A percentile compares a stretch with the other conserved stretches of the same genome.
Conservation (phyloP, 495 filamentous ascomycete genomes). For the Alectoria sarmentosa region DNA sequence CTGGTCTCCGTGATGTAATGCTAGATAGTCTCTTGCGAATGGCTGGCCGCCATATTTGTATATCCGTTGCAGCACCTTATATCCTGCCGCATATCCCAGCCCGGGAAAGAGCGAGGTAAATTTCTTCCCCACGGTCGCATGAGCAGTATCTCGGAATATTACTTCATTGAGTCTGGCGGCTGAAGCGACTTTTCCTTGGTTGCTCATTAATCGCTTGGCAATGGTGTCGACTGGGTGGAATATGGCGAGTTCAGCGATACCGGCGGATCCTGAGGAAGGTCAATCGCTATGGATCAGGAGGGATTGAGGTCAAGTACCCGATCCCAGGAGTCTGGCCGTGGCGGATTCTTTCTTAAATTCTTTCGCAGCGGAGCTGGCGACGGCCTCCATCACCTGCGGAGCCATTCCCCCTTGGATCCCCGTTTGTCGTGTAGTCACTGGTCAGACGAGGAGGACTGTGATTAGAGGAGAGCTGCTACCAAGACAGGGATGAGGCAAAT, state of each 20-base stretch:
- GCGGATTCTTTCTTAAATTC: constrained; percentile 83
- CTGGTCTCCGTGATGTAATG: constrained; percentile 65
- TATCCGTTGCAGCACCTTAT: constrained; percentile 95
- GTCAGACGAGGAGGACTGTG: no score
- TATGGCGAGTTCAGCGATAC: constrained; percentile 91
- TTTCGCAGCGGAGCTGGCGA: constrained; percentile 48
- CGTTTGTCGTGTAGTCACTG: not conserved
- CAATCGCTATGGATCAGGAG: constrained; percentile 3
- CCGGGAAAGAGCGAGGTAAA: constrained; percentile 97
- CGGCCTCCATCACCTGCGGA: constrained; percentile 40
- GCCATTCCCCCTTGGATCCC: constrained; percentile 35
- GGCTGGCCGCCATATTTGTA: constrained; percentile 99
- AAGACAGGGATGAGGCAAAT: not conserved
- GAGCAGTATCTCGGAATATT: constrained; percentile 87
- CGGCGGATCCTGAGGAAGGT: constrained; percentile 63
- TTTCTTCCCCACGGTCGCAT: constrained; percentile 59
- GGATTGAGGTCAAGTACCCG: constrained; percentile 52
- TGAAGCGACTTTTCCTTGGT: constrained; percentile 66
- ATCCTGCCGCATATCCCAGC: constrained; percentile 92
- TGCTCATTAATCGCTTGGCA: constrained; percentile 99
- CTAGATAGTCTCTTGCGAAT: constrained; percentile 85
- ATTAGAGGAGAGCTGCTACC: not conserved
- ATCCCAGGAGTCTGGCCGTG: constrained; percentile 78
- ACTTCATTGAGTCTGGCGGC: constrained; percentile 66
- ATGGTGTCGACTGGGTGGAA: constrained; percentile 99